phyloP scores from a whole-genome alignment of 352 stramenopile genomes.

The Plasmopara muralis region DNA sequence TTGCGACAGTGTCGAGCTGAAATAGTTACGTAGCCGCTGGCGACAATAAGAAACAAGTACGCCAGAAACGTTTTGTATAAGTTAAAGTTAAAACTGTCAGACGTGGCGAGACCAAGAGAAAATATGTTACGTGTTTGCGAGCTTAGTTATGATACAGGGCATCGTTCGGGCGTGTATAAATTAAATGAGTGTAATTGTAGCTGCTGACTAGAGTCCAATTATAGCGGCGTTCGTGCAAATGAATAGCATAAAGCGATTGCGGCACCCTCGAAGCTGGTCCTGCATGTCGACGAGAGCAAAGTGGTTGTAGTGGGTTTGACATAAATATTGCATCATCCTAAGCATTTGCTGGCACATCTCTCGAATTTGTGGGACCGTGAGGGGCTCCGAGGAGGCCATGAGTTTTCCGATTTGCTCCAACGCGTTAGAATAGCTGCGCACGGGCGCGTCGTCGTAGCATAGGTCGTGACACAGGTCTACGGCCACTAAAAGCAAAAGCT shows the following conservation, averaged over 20 bases:
- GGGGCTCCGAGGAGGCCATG: conserved; percentile 37
- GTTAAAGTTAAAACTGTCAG: neutral
- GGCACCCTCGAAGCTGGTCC: conserved; percentile 51
- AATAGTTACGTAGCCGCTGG: conserved; percentile 2
- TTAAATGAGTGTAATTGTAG: conserved; percentile 10
- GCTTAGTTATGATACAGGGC: conserved; percentile 19
- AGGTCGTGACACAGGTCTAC: conserved; percentile 54
- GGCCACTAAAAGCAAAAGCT: conserved; percentile 56
- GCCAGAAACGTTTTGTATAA: conserved; percentile 12
- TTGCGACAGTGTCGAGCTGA: neutral
- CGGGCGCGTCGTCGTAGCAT: conserved; percentile 24
- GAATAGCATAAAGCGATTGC: conserved; percentile 72
- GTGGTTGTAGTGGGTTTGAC: conserved; percentile 52
- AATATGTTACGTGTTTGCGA: conserved; percentile 18
- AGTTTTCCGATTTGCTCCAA: conserved; percentile 42
- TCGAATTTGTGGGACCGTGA: conserved; percentile 51
- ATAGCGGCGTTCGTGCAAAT: conserved; percentile 65
- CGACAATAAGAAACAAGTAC: conserved; percentile 3
- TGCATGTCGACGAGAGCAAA: conserved; percentile 74
- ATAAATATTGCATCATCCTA: conserved; percentile 69
- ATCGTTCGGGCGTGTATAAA: conserved; percentile 14
- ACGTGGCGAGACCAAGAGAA: conserved; percentile 9
- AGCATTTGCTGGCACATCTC: conserved; percentile 67
- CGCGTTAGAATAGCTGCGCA: conserved; percentile 23
- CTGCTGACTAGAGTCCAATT: conserved; percentile 40